Percentiles rank a stretch among this genome's conserved stretches.
phyloP scores from a whole-genome alignment of 2,329 filamentous ascomycete genomes.

The Colletotrichum chrysophilum region DNA sequence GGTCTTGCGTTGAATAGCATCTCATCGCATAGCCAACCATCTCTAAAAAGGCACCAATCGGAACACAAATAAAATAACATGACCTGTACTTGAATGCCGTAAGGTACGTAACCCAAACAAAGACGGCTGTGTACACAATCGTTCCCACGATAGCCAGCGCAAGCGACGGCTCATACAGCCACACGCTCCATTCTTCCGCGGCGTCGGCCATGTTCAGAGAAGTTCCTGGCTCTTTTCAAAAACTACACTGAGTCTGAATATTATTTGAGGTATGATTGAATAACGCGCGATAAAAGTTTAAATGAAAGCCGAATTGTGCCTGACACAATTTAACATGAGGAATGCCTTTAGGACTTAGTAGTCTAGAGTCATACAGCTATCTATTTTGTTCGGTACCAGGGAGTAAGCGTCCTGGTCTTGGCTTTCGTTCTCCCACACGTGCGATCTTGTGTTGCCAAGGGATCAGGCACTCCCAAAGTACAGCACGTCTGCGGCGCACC shows the following conservation, averaged over 20 bases:
- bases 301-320: not conserved
- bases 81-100: conserved; percentile 46
- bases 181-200: conserved; percentile 30
- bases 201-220: not conserved
- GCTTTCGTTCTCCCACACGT: not conserved
- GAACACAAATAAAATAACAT: conserved; percentile 47
- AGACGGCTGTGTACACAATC: conserved; percentile 43
- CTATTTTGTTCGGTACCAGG: not conserved
- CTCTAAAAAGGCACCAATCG: conserved; percentile 46
- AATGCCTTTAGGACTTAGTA: not conserved
- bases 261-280: not conserved
- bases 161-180: conserved; percentile 49
- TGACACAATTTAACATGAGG: not conserved
- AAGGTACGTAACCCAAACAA: conserved; percentile 41
- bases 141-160: conserved; percentile 46
- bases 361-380: not conserved
- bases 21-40: conserved; percentile 46
- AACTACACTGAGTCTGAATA: not conserved
- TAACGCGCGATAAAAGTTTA: not conserved
- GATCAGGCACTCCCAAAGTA: not conserved
- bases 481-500: not conserved
- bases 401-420: not conserved
- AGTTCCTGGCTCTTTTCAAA: too few species aligned
- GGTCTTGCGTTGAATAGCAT: conserved; percentile 38
- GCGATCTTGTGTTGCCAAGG: not conserved